Base-by-base conservation (phyloP, 768 basidiomycete genomes). In the Leccinum variicolor region DNA sequence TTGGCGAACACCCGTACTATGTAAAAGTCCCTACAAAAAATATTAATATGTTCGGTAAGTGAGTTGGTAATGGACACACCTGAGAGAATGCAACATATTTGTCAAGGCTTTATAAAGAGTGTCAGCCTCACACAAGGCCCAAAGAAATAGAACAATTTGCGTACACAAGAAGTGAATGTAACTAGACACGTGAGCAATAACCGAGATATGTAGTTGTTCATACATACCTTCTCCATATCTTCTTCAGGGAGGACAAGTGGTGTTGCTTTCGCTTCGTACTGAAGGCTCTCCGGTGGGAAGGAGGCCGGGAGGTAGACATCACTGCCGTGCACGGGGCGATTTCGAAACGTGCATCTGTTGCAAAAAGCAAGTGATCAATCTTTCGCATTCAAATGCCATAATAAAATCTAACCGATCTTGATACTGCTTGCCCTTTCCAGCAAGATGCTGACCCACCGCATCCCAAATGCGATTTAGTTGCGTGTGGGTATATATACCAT, bases 131-230 rank as follows among this genome's bases (percentile, higher is more conserved):
- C 4, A 25, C 7, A 19, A 19, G 9, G 31, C 31, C 31, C 31
- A 25, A 47, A 23, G n/a, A 26, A 11, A 11, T 11, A 6, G 10
- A 49, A 29, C 23, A 13, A 25, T 8, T 17, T 39, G 66, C 82
- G 55, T 65, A 86, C 84, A 84, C 77, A n/a, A 86, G 75, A 25
- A 86, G 75, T 2, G 80, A 75, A 61, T 87, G 84, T 9, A 86
- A 72, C 83, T 86, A 52, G 23, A 26, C 3, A 25, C 31, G 34
- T 39, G 11, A 63, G 46, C 17, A 47, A 49, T 23, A 6, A 41
- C 7, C 17, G 7, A 29, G 7, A 49, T 41, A 36, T 25, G 10
- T n/a, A n/a, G 28, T 9, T 8, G 13, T 33, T 7, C 2, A 23
- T 45, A 58, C 61, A 6, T 7, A 84, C 83, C 75, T 83, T 77